phyloP scores from a whole-genome alignment of 208 protist genomes.

The Leishmania lainsoni region DNA sequence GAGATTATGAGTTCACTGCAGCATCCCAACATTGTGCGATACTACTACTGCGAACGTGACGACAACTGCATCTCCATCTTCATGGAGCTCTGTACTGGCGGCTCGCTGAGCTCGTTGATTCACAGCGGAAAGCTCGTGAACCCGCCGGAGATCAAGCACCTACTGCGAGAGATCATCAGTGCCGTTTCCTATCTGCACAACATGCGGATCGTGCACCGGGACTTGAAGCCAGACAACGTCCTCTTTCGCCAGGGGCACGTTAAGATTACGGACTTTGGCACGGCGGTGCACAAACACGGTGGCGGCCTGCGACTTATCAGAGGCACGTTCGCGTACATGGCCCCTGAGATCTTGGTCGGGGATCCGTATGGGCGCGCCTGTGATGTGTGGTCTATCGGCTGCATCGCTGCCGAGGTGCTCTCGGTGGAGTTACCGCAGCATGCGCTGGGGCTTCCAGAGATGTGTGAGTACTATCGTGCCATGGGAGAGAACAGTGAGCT shows the following conservation, averaged over 20 bases:
- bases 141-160: constrained; percentile 49
- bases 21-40: constrained; percentile 88
- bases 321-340: constrained; percentile 91
- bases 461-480: constrained; percentile 73
- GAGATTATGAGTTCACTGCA: constrained; percentile 80
- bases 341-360: constrained; percentile 89
- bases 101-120: constrained; percentile 64
- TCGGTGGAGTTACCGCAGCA: constrained; percentile 60
- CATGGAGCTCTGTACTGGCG: constrained; percentile 89
- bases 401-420: constrained; percentile 92
- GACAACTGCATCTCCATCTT: constrained; percentile 90
- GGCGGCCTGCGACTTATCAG: constrained; percentile 57
- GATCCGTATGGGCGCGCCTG: constrained; percentile 90
- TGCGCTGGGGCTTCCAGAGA: constrained; percentile 54
- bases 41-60: constrained; percentile 77
- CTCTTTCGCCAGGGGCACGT: constrained; percentile 68
- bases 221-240: constrained; percentile 88
- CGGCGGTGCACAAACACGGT: constrained; percentile 61
- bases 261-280: constrained; percentile 86
- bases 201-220: constrained; percentile 81
- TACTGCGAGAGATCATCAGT: constrained; percentile 70
- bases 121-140: constrained; percentile 42
- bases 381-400: constrained; percentile 95
- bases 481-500: constrained; percentile 52
- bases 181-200: constrained; percentile 79